These are phyloP conservation scores for Leccinum ochraceum DNA, from an alignment of 768 basidiomycete species.

Conservation along the genomic window DNA sequence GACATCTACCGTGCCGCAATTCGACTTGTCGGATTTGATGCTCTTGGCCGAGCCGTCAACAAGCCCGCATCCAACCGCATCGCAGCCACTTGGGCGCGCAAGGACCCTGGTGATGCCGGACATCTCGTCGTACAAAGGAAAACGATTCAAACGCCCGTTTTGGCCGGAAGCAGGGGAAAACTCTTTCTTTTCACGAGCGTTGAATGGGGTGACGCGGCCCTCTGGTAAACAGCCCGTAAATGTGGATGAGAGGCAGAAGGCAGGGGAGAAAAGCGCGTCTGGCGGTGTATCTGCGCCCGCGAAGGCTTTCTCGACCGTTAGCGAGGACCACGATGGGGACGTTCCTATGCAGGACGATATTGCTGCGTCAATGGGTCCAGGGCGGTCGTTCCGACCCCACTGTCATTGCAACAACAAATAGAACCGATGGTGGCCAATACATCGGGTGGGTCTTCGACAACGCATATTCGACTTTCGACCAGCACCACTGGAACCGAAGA, in stretches of 20 bases:
- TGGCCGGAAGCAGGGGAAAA: constrained; percentile 12
- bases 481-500: background rate
- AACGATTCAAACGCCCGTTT: constrained; percentile 23
- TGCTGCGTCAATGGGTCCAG: background rate
- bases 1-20: background rate
- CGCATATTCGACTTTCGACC: background rate
- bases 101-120: constrained; percentile 22
- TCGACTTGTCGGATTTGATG: background rate
- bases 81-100: background rate
- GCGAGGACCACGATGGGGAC: constrained; percentile 1
- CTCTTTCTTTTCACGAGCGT: constrained; percentile 29
- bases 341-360: constrained; percentile 9
- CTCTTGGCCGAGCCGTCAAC: background rate
- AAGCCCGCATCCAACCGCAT: background rate
- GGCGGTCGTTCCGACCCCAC: background rate
- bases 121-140: constrained; percentile 23
- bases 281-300: background rate
- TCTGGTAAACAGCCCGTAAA: background rate
- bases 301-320: background rate
- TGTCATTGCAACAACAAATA: background rate
- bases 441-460: background rate
- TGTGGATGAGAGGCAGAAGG: background rate
- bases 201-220: constrained; percentile 3
- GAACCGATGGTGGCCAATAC: background rate
- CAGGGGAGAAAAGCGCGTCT: background rate